Conservation (phyloP, 345 rosid genomes). For the Eucalyptus camaldulensis region DNA sequence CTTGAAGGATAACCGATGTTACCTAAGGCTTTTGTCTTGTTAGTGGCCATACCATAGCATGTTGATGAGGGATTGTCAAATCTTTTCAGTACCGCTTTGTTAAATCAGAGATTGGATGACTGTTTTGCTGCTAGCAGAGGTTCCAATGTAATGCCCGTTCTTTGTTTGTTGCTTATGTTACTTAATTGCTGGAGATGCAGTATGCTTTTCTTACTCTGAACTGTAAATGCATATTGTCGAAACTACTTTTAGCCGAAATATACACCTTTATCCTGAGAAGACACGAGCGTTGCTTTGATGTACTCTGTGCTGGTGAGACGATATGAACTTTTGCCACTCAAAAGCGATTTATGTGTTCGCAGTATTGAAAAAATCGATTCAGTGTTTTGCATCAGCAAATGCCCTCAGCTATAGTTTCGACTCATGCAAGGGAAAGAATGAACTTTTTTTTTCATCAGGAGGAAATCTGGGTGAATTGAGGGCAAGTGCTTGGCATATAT, state of each 20-base stretch:
- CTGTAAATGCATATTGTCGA: not conserved
- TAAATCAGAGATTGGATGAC: not conserved
- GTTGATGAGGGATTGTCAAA: not conserved
- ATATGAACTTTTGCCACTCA: not conserved
- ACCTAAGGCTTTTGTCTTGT: too few species aligned
- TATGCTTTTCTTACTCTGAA: not conserved
- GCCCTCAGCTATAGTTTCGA: not conserved
- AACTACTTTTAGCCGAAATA: not conserved
- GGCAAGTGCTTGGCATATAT: not conserved
- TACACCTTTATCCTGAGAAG: not conserved
- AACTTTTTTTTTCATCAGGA: not conserved
- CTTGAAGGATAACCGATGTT: too few species aligned
- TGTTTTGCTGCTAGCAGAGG: not conserved
- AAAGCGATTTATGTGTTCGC: not conserved
- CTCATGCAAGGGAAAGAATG: not conserved
- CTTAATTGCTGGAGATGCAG: not conserved
- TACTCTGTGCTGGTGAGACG: not conserved
- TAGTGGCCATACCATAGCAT: too few species aligned
- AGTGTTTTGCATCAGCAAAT: not conserved
- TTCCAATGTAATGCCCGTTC: not conserved
- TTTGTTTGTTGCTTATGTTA: not conserved
- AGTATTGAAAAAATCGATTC: not conserved
- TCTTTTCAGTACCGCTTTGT: not conserved
- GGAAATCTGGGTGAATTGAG: not conserved
- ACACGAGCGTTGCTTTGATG: not conserved